Conservation (phyloP, 2,329 filamentous ascomycete species). For the Pseudocercospora musae region DNA sequence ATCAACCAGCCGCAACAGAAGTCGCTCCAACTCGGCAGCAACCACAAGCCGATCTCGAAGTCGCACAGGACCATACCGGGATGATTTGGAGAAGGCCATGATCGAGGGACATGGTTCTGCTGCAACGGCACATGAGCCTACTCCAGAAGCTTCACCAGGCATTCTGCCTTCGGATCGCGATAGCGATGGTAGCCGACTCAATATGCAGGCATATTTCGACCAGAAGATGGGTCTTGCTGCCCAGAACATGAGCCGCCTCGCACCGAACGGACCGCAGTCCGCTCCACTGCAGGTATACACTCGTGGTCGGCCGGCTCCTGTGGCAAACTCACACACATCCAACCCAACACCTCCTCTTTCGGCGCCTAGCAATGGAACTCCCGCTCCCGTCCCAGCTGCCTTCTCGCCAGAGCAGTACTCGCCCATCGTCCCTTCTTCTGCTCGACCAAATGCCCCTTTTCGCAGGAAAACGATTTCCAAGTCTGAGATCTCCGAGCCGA, state of each 20-base stretch:
- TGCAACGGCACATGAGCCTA: conserved; percentile 24
- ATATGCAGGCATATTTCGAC: conserved; percentile 29
- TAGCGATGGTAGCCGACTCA: conserved; percentile 14
- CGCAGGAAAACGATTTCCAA: conserved; percentile 61
- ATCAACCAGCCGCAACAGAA: conserved; percentile 35
- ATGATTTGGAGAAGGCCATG: conserved; percentile 53
- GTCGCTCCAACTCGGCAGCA: conserved; percentile 55
- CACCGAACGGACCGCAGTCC: conserved; percentile 15
- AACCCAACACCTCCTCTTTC: conserved; percentile 55
- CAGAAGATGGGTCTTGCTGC: conserved; percentile 15
- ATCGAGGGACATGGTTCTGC: conserved; percentile 43
- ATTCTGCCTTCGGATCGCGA: conserved; percentile 11
- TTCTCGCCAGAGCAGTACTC: conserved; percentile 27
- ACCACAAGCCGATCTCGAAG: conserved; percentile 54
- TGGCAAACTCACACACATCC: conserved; percentile 45
- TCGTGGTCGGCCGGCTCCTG: conserved; percentile 17
- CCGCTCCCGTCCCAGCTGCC: conserved; percentile 35
- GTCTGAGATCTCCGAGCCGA: conserved; percentile 60
- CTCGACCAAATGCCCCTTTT: conserved; percentile 32
- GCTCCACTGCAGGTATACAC: conserved; percentile 22
- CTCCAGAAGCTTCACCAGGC: conserved; percentile 20
- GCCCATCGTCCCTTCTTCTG: conserved; percentile 33
- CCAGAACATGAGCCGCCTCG: conserved; percentile 6
- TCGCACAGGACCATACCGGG: conserved; percentile 48
- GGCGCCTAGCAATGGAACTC: conserved; percentile 36